Conservation (phyloP, 352 stramenopile species). For the Aphanomyces astaci region DNA sequence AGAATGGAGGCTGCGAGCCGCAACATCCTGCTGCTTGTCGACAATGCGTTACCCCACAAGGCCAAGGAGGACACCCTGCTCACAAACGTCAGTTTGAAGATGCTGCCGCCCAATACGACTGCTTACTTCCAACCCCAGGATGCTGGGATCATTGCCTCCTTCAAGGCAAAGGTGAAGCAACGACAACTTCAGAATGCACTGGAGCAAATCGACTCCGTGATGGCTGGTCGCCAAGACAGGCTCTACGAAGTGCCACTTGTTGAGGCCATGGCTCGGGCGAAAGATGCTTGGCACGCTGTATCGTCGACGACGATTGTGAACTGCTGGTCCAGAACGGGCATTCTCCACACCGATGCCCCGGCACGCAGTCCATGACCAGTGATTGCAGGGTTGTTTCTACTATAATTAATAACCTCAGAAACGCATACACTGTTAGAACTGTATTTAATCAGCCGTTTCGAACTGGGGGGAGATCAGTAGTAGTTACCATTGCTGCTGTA, state of each 20-base stretch:
- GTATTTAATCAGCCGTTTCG: neutral
- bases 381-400: neutral
- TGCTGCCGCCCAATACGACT: neutral
- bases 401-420: neutral
- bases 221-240: constrained; percentile 1
- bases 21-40: constrained; percentile 9
- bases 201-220: neutral
- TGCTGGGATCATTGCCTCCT: constrained; percentile 3
- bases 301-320: neutral
- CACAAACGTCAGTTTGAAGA: neutral
- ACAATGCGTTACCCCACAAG: constrained; percentile 8
- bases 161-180: constrained; percentile 12
- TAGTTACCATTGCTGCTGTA: too few relatives aligned
- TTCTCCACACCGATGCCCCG: neutral
- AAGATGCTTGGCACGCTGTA: neutral
- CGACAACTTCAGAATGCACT: neutral
- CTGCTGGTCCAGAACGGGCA: constrained; percentile 2
- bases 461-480: neutral
- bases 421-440: neutral
- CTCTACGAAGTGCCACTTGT: constrained; percentile 3
- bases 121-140: neutral
- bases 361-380: neutral
- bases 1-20: neutral
- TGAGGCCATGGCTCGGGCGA: constrained; percentile 6
- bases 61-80: neutral